Conservation (phyloP, 192 early-diverging fungal genomes). For the Backusella tuberculispora region DNA sequence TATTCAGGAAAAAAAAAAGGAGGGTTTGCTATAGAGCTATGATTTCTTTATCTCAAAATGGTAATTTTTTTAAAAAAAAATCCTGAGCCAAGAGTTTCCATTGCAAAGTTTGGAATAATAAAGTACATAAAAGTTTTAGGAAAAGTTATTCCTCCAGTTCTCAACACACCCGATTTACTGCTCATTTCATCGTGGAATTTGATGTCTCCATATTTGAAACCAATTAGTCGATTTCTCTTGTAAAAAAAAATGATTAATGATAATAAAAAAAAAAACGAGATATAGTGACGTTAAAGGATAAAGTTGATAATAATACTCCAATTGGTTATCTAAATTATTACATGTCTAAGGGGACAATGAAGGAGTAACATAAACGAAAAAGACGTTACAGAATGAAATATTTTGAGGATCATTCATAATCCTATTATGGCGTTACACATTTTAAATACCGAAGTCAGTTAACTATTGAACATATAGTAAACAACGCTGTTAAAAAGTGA, state of each 20-base stretch:
- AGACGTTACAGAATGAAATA: not conserved
- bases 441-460: not conserved
- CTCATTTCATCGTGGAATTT: too few relatives aligned
- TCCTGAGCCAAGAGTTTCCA: not conserved
- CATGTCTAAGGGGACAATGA: not conserved
- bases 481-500: not conserved
- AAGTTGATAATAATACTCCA: conserved; percentile 6
- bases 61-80: not conserved
- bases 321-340: conserved; percentile 1
- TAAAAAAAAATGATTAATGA: not conserved
- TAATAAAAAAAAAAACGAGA: not conserved
- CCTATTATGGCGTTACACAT: not conserved
- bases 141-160: too few relatives aligned
- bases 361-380: not conserved
- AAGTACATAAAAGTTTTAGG: too few relatives aligned
- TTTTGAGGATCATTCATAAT: conserved; percentile 9
- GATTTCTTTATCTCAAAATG: not conserved
- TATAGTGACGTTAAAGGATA: conserved; percentile 12
- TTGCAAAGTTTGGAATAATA: too few relatives aligned
- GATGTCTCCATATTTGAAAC: too few relatives aligned
- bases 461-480: not conserved
- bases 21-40: too few relatives aligned
- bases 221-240: not conserved
- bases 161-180: too few relatives aligned
- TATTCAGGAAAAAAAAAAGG: not conserved